Evolutionary conservation across 2,329 filamentous ascomycete genomes (phyloP).

Genomic region (Zymoseptoria ardabiliae): DNA sequence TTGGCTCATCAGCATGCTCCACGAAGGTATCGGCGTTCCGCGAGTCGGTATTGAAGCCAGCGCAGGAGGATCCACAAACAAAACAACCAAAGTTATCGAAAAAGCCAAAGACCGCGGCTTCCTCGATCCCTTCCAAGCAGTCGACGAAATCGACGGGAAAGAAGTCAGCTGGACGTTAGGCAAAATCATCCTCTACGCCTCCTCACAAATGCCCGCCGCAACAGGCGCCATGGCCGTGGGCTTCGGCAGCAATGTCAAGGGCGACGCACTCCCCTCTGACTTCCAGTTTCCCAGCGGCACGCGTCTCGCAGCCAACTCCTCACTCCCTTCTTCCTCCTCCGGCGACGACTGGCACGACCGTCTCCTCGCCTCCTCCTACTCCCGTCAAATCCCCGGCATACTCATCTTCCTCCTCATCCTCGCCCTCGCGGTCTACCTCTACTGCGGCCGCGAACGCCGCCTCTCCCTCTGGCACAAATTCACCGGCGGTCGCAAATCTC

Average conservation of each 20-base stretch:
- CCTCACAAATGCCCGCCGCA: slow-evolving; percentile 71
- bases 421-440: slow-evolving; percentile 60
- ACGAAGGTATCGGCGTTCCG: slow-evolving; percentile 91
- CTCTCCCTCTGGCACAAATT: slow-evolving; percentile 50
- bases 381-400: slow-evolving; percentile 64
- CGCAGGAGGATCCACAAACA: slow-evolving; percentile 56
- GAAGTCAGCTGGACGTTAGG: slow-evolving; percentile 97
- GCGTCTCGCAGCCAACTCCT: slow-evolving; percentile 34
- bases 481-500: slow-evolving; percentile 36
- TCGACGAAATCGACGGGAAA: slow-evolving; percentile 82
- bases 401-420: slow-evolving; percentile 71
- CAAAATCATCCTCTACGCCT: slow-evolving; percentile 91
- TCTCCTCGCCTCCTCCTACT: slow-evolving; percentile 56
- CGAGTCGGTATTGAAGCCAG: slow-evolving; percentile 60
- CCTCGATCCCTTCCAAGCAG: slow-evolving; percentile 79
- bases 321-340: slow-evolving; percentile 37
- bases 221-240: slow-evolving; percentile 67
- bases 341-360: slow-evolving; percentile 49
- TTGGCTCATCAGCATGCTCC: slow-evolving; percentile 94
- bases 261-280: slow-evolving; percentile 43
- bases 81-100: slow-evolving; percentile 62
- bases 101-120: slow-evolving; percentile 64
- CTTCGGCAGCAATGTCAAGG: slow-evolving; percentile 75
- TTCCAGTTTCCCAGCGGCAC: slow-evolving; percentile 70
- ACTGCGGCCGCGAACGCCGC: slow-evolving; percentile 73